These are phyloP conservation scores for Puya raimondii DNA, from an alignment of 176 grass and related monocot species.

Conservation along the genomic window DNA sequence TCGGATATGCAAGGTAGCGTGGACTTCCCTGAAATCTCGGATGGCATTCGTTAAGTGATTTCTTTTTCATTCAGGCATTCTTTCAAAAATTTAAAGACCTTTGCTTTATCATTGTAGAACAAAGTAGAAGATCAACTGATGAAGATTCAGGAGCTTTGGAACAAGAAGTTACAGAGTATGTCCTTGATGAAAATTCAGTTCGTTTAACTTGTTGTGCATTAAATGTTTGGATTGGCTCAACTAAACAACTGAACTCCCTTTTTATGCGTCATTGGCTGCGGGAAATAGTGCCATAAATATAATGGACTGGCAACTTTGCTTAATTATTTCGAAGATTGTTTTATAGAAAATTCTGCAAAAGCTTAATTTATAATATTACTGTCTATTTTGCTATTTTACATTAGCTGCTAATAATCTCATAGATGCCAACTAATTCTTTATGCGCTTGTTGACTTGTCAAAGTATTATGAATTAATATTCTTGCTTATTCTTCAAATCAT, in stretches of 20 bases:
- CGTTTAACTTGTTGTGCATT: background rate
- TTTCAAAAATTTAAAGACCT: conserved; percentile 14
- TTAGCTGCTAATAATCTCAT: background rate
- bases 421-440: background rate
- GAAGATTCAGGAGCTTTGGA: conserved; percentile 67
- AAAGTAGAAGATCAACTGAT: conserved; percentile 56
- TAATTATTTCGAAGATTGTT: background rate
- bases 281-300: no score
- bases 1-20: conserved; percentile 58
- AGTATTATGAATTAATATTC: background rate
- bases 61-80: conserved; percentile 9
- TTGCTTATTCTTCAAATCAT: no score
- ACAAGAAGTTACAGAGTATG: conserved; percentile 85
- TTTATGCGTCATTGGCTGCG: no score
- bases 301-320: background rate
- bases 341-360: background rate
- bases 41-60: background rate
- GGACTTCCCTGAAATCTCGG: conserved; percentile 1
- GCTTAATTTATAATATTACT: conserved; percentile 3
- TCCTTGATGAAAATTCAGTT: background rate
- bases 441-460: background rate
- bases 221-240: background rate
- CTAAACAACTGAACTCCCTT: background rate
- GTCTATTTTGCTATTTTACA: no score
- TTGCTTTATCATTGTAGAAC: conserved; percentile 46